Base-by-base conservation (phyloP, 441 rosid genomes). In the Adansonia gregorii region DNA sequence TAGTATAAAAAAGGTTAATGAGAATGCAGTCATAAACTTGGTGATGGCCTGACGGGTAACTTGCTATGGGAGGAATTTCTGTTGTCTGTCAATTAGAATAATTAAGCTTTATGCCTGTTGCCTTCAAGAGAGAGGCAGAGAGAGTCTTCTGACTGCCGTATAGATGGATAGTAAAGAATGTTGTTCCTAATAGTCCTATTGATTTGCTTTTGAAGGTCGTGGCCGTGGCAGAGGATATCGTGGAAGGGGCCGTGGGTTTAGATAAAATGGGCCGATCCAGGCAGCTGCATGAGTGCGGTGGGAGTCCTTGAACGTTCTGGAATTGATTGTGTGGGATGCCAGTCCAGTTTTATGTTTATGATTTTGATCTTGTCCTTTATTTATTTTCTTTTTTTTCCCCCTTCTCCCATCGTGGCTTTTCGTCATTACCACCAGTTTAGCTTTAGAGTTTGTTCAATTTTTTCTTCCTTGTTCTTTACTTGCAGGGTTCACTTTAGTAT, bases 141-240 rank as follows among this genome's bases (percentile, higher is more conserved):
- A 35, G 39, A 24, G 27, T 24, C 27, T 24, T 24, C 39, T 24
- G 27, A 24, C 1, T 24, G 27, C 7, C 7, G 46, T 43, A 43
- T 7, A 43, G 15, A 55, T n/a, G 59, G 17, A 5, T 6, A n/a
- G 59, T 8, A 19, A n/a, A 55, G 20, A 55, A n/a, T 6, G 17
- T n/a, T n/a, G 2, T n/a, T 55, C n/a, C 59, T 55, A 55, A 55
- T 56, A 22, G 24, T 17, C 11, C 10, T 56, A 24, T 7, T 4
- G 20, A 19, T 31, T 2, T 27, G 59, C 59, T 31, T 58, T 46
- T 78, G 75, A 72, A 94, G 98, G 94, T 15, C 91, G 94, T 77
- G 94, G 94, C 35, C 92, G 97, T 24, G 92, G 97, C 65, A 89
- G 95, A 82, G 91, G 93, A 74, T 67, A 76, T 56, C 93, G 94